Conservation (phyloP, 768 basidiomycete species). For the Boletus reticuloceps region DNA sequence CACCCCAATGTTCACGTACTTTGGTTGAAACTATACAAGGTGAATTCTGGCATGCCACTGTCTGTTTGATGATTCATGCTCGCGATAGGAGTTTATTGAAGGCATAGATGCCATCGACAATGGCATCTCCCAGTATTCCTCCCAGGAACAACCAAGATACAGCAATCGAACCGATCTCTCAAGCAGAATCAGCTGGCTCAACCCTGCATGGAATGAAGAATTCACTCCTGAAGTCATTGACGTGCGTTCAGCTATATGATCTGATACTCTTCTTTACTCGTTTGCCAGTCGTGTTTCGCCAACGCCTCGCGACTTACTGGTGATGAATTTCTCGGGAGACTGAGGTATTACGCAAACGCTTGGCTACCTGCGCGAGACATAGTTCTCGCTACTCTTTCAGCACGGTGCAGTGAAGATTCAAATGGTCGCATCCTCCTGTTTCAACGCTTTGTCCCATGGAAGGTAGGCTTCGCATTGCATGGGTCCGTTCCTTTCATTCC, state of each 20-base stretch:
- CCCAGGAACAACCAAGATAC: conserved; percentile 67
- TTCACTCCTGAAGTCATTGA: conserved; percentile 65
- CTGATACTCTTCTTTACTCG: conserved; percentile 8
- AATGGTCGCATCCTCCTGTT: conserved; percentile 79
- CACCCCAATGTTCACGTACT: conserved; percentile 68
- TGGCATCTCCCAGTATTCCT: conserved; percentile 79
- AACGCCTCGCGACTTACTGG: conserved; percentile 83
- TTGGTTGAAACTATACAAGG: conserved; percentile 90
- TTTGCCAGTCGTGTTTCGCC: conserved; percentile 60
- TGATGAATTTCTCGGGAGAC: conserved; percentile 73
- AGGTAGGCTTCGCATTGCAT: conserved; percentile 44
- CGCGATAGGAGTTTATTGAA: conserved; percentile 81
- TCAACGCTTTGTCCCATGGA: conserved; percentile 83
- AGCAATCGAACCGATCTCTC: conserved; percentile 79
- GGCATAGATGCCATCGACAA: conserved; percentile 95
- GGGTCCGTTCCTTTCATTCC: background rate
- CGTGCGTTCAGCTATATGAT: conserved; percentile 43
- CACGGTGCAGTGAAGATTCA: conserved; percentile 59
- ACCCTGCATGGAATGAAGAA: conserved; percentile 90
- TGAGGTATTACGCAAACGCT: conserved; percentile 81
- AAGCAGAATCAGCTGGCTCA: conserved; percentile 77
- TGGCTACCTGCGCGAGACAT: conserved; percentile 93
- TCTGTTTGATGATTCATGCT: conserved; percentile 3
- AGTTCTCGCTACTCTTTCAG: conserved; percentile 57
- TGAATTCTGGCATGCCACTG: conserved; percentile 24